A percentile compares a stretch with the other conserved stretches of the same genome.
Conservation (phyloP, 495 filamentous ascomycete genomes). For the Aspergillus sclerotiicarbonarius region DNA sequence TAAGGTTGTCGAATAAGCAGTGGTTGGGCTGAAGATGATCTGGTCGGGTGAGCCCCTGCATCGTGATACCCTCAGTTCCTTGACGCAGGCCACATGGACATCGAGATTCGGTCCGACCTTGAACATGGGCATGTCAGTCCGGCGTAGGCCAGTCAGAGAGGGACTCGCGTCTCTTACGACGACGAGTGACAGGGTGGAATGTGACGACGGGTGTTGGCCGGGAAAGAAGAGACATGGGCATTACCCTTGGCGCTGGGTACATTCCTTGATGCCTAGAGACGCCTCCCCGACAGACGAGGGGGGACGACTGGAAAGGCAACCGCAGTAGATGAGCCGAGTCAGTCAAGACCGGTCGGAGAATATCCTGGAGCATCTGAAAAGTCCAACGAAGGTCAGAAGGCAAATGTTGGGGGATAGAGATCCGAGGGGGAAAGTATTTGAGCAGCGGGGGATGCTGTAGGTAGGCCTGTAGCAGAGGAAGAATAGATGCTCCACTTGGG, state of each 20-base stretch:
- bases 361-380: background rate
- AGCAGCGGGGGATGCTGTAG: background rate
- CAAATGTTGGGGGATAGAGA: background rate
- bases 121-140: background rate
- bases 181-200: background rate
- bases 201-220: background rate
- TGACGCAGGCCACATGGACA: constrained; percentile 2
- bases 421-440: background rate
- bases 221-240: background rate
- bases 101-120: background rate
- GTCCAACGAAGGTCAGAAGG: background rate
- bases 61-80: background rate
- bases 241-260: background rate
- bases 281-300: no score
- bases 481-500: background rate
- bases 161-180: background rate
- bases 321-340: no score
- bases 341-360: no score
- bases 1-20: background rate
- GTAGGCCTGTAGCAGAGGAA: background rate
- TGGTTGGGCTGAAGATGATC: constrained; percentile 13
- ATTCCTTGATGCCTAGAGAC: background rate
- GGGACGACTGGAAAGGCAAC: background rate
- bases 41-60: constrained; percentile 16
- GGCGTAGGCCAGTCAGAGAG: background rate